These are phyloP conservation scores for Mrakiaceae sp. DNA, from an alignment of 1,284 basidiomycete genomes.

Conservation along the genomic window DNA sequence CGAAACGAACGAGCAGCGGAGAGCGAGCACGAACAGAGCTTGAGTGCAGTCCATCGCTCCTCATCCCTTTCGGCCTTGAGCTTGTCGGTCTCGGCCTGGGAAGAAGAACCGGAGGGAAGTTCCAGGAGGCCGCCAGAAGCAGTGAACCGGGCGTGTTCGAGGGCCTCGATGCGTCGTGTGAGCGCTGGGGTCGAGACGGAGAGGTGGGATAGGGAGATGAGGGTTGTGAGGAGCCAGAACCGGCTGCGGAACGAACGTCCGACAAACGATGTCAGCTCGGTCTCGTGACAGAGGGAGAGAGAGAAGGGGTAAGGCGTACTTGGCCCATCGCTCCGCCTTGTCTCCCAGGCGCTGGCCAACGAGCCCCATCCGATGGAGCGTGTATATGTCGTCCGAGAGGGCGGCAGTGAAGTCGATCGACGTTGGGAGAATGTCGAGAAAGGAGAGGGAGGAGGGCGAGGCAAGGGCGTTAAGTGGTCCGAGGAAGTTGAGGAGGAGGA, in stretches of 20 bases:
- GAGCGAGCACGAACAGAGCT: not conserved
- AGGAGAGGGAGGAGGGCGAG: slow-evolving; percentile 2
- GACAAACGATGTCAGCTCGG: too few species aligned
- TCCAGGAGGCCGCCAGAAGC: too few species aligned
- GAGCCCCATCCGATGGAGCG: slow-evolving; percentile 1
- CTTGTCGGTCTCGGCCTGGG: not conserved
- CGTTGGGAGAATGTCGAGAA: not conserved
- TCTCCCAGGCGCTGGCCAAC: not conserved
- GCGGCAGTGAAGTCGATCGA: slow-evolving; percentile 1
- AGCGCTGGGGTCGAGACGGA: slow-evolving; percentile 6
- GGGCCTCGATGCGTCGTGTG: not conserved
- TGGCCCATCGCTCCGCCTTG: slow-evolving; percentile 3
- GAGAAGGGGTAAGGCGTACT: not conserved
- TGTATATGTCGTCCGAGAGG: slow-evolving; percentile 5
- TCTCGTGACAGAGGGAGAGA: not conserved
- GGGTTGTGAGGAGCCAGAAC: slow-evolving; percentile 6
- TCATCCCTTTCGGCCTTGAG: not conserved
- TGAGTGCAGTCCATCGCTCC: not conserved
- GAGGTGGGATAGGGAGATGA: slow-evolving; percentile 5
- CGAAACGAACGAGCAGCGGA: not conserved
- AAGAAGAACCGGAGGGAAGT: too few species aligned
- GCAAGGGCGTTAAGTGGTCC: not conserved
- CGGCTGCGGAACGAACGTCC: not conserved
- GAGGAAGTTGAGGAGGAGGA: slow-evolving; percentile 3
- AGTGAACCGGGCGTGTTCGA: not conserved